Percentiles rank a stretch among this genome's conserved stretches.
phyloP scores from a whole-genome alignment of 371 early-diverging fungal genomes.

The Mucor lusitanicus region DNA sequence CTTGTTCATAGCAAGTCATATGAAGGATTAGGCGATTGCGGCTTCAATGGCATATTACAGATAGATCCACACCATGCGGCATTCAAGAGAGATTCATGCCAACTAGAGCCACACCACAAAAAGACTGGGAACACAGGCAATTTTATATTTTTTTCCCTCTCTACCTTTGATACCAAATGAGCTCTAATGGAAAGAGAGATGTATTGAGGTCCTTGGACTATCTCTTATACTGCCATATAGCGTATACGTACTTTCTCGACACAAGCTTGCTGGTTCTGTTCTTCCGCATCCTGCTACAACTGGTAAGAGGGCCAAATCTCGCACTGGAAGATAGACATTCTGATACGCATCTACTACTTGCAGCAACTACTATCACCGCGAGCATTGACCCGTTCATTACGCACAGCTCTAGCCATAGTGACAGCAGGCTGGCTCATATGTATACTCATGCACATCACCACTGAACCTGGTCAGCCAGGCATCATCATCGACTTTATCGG shows the following conservation, averaged over 20 bases:
- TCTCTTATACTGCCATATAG: slow-evolving; percentile 43
- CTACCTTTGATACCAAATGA: slow-evolving; percentile 23
- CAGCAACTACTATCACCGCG: slow-evolving; percentile 38
- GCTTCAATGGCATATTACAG: not conserved
- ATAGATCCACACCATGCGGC: not conserved
- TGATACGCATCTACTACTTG: not conserved
- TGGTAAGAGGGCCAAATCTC: slow-evolving; percentile 21
- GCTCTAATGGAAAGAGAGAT: slow-evolving; percentile 45
- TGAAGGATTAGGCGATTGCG: no score
- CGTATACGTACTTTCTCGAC: slow-evolving; percentile 47
- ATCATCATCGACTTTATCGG: slow-evolving; percentile 52
- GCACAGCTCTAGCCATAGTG: slow-evolving; percentile 36
- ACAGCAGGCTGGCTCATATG: slow-evolving; percentile 32
- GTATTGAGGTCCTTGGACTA: slow-evolving; percentile 46
- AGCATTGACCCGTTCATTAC: slow-evolving; percentile 31
- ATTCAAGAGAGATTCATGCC: not conserved
- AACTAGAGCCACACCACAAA: not conserved
- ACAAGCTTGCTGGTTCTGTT: slow-evolving; percentile 39
- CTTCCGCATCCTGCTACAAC: slow-evolving; percentile 38
- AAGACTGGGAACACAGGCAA: not conserved
- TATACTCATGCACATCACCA: slow-evolving; percentile 33
- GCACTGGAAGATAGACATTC: not conserved
- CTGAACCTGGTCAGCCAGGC: slow-evolving; percentile 44
- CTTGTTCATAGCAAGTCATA: no score
- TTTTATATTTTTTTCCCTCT: slow-evolving; percentile 20